These are phyloP conservation scores for Pseudohyphozyma bogoriensis DNA, from an alignment of 768 basidiomycete genomes.

Conservation along the genomic window DNA sequence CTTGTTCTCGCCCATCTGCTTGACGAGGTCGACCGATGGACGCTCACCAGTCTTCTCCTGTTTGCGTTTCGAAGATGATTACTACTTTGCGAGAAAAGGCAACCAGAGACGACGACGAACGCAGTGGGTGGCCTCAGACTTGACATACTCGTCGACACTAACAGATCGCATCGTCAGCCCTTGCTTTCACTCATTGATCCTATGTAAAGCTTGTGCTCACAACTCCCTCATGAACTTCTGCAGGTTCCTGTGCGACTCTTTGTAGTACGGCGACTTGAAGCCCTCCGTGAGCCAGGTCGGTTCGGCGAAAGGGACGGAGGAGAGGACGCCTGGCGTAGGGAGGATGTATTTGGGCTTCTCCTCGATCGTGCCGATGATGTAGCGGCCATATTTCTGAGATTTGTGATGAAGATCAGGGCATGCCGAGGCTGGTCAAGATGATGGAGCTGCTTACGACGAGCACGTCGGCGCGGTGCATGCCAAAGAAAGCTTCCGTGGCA, in stretches of 20 bases:
- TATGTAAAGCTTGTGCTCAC: too few species aligned
- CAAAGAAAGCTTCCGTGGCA: conserved; percentile 69
- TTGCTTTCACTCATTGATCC: too few species aligned
- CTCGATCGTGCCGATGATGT: conserved; percentile 26
- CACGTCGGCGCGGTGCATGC: conserved; percentile 77
- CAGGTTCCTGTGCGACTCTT: conserved; percentile 57
- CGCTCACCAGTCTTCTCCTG: conserved; percentile 86
- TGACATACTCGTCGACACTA: conserved; percentile 53
- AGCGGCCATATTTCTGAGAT: conserved; percentile 26
- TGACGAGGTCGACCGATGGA: conserved; percentile 63
- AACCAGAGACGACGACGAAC: too few species aligned
- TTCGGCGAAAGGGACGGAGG: conserved; percentile 76
- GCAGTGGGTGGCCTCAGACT: conserved; percentile 66
- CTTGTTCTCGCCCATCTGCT: conserved; percentile 70
- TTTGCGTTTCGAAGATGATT: too few species aligned
- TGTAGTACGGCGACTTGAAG: conserved; percentile 69
- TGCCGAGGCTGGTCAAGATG: background rate
- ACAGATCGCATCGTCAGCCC: too few species aligned
- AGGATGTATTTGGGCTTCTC: conserved; percentile 28
- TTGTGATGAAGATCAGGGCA: background rate
- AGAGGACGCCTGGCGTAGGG: conserved; percentile 51
- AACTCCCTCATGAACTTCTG: conserved; percentile 57
- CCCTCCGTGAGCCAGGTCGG: conserved; percentile 59
- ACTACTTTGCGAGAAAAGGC: too few species aligned
- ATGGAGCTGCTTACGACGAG: conserved; percentile 39